Conservation (phyloP, 495 filamentous ascomycete species). For the Penicillium paxilli region DNA sequence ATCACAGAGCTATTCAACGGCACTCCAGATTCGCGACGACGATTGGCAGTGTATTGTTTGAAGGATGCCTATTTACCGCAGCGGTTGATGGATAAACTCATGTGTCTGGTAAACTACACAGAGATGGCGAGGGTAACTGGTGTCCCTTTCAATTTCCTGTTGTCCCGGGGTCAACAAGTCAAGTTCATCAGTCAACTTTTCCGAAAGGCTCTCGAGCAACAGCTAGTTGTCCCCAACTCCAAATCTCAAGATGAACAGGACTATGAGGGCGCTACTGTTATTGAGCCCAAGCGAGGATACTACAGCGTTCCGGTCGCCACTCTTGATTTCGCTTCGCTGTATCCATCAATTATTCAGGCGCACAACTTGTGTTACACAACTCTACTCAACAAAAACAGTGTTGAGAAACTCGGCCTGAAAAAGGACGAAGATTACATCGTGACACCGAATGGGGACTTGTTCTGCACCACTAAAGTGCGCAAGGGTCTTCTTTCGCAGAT, state of each 20-base stretch:
- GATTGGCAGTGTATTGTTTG: constrained; percentile 92
- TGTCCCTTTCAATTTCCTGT: constrained; percentile 93
- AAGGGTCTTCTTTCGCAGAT: constrained; percentile 95
- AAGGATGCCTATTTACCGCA: constrained; percentile 98
- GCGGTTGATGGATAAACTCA: constrained; percentile 93
- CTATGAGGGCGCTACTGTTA: constrained; percentile 97
- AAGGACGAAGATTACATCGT: constrained; percentile 95
- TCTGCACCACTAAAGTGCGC: constrained; percentile 81
- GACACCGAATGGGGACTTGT: constrained; percentile 92
- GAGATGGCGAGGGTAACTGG: constrained; percentile 99
- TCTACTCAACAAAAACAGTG: constrained; percentile 73
- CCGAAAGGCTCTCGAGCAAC: constrained; percentile 88
- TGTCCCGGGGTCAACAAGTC: constrained; percentile 91
- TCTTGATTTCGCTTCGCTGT: constrained; percentile 97
- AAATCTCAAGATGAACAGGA: constrained; percentile 69
- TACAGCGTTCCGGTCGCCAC: constrained; percentile 95
- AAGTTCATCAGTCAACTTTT: constrained; percentile 98
- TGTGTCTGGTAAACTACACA: constrained; percentile 96
- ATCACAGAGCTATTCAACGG: constrained; percentile 98
- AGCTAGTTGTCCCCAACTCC: constrained; percentile 89
- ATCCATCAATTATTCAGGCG: constrained; percentile 98
- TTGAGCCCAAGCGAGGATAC: constrained; percentile 89
- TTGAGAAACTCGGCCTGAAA: constrained; percentile 69
- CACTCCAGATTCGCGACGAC: constrained; percentile 83
- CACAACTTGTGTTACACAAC: constrained; percentile 99